Conservation (phyloP, 2,329 filamentous ascomycete genomes). For the Neofusicoccum parvum region DNA sequence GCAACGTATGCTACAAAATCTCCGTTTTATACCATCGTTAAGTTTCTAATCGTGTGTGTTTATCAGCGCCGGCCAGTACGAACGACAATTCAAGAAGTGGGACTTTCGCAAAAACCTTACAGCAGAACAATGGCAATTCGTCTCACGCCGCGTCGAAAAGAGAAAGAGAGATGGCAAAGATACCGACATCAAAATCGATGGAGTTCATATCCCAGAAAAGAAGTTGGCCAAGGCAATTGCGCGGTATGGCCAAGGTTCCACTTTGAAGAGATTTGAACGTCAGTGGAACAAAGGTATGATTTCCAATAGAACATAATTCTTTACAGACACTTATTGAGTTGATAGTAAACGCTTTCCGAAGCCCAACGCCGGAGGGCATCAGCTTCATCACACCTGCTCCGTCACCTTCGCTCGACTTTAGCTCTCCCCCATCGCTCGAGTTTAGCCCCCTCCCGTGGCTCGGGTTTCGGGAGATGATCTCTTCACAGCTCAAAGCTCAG, state of each 20-base stretch:
- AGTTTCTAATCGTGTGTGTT: too few relatives aligned
- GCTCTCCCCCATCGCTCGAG: neutral
- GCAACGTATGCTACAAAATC: neutral
- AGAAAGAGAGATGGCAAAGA: slow-evolving; percentile 26
- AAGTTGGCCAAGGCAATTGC: neutral
- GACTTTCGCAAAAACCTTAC: slow-evolving; percentile 30
- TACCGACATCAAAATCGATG: slow-evolving; percentile 4
- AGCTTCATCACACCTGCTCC: neutral
- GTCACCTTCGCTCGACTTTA: too few relatives aligned
- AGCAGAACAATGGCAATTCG: slow-evolving; percentile 26
- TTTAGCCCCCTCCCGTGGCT: neutral
- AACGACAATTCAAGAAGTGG: slow-evolving; percentile 31
- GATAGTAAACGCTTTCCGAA: neutral
- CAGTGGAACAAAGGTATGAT: neutral
- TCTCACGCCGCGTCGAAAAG: slow-evolving; percentile 25
- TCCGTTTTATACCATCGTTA: neutral
- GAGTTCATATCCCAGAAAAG: neutral
- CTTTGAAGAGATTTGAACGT: neutral
- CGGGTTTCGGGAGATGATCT: too few relatives aligned
- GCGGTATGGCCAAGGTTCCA: neutral
- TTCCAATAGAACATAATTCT: too few relatives aligned
- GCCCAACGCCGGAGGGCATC: neutral
- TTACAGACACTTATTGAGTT: neutral
- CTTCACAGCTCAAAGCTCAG: too few relatives aligned
- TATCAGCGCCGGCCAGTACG: slow-evolving; percentile 28